Evolutionary conservation across 345 rosid genomes (phyloP), one percentile per base, ranked within the genome.

Genomic region (Brassica nigra): DNA sequence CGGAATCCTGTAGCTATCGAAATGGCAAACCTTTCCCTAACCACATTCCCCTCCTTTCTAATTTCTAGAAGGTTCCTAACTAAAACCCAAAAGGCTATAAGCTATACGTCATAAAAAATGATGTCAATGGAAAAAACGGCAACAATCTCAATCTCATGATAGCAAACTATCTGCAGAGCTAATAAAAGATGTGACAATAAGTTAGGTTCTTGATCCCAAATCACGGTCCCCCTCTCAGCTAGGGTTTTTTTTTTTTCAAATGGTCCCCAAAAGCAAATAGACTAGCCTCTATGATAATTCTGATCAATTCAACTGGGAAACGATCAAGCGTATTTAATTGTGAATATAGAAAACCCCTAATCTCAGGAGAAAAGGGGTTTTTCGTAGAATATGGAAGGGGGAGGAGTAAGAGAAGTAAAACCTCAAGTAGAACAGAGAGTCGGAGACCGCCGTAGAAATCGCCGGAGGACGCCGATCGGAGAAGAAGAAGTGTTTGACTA

Each of bases 161-260:
- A 3, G 2, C 4, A 14, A 42, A 10, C 49, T 42, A 42, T 37
- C 44, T 8, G 44, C 44, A 37, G 49, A 10, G 49, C 14, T 39
- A 39, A 39, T 39, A 10, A 10, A 34, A 39, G 47, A 39, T 8
- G 11, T 9, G 52, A 77, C 75, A 77, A 66, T 28, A 34, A 61
- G 78, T 74, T 80, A 74, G 83, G 83, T 47, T 80, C 63, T 54
- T 70, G 66, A 80, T 80, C 78, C 66, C 58, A 62, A 37, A 80
- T 74, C 75, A 68, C 10, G 74, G 78, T 73, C 82, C 78, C 78
- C 71, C 39, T 10, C 14, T 42, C n/a, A 10, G 10, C 62, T 69
- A 14, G 54, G 54, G 54, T 18, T 18, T 18, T 18, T 18, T 18
- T 18, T 18, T 47, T 47, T 1, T 5, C 54, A 47, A 62, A 20